phyloP scores from a whole-genome alignment of 164 flowering plant species.

The Warburgia ugandensis region DNA sequence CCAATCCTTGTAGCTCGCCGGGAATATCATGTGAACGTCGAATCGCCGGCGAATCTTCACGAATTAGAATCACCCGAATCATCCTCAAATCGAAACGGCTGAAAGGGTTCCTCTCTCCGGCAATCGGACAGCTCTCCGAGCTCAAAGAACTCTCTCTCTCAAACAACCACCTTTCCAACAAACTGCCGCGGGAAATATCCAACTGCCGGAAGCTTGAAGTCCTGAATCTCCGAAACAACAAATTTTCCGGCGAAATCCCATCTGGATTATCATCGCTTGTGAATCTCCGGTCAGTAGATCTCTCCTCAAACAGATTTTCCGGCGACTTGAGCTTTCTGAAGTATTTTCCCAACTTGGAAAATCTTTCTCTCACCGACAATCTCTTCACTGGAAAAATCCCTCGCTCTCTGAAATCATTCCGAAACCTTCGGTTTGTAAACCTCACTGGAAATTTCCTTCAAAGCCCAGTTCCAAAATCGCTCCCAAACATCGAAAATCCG shows the following conservation, averaged over 20 bases:
- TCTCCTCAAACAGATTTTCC: slow-evolving; percentile 45
- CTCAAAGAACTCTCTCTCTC: slow-evolving; percentile 59
- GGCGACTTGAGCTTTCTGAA: slow-evolving; percentile 64
- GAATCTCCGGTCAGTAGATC: slow-evolving; percentile 52
- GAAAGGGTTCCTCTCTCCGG: slow-evolving; percentile 55
- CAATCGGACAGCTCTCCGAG: slow-evolving; percentile 58
- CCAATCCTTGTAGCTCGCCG: slow-evolving; percentile 33
- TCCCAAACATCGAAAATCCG: too few species aligned
- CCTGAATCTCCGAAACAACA: slow-evolving; percentile 51
- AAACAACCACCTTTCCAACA: slow-evolving; percentile 52
- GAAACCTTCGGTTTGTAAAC: slow-evolving; percentile 42
- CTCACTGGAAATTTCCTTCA: slow-evolving; percentile 53
- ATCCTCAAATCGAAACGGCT: slow-evolving; percentile 34
- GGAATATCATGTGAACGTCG: slow-evolving; percentile 50
- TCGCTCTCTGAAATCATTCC: slow-evolving; percentile 39
- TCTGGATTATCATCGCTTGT: slow-evolving; percentile 36
- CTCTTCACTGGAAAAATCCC: slow-evolving; percentile 60
- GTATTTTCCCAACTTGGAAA: slow-evolving; percentile 56
- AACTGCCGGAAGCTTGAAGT: slow-evolving; percentile 54
- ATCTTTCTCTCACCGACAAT: slow-evolving; percentile 50
- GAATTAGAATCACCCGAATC: slow-evolving; percentile 48
- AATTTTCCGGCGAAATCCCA: slow-evolving; percentile 56
- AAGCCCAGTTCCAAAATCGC: too few species aligned
- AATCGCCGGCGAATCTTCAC: slow-evolving; percentile 21
- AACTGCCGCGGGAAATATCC: slow-evolving; percentile 45